Evolutionary conservation across 352 stramenopile genomes (phyloP).

Genomic region (Aphanomyces cochlioides): DNA sequence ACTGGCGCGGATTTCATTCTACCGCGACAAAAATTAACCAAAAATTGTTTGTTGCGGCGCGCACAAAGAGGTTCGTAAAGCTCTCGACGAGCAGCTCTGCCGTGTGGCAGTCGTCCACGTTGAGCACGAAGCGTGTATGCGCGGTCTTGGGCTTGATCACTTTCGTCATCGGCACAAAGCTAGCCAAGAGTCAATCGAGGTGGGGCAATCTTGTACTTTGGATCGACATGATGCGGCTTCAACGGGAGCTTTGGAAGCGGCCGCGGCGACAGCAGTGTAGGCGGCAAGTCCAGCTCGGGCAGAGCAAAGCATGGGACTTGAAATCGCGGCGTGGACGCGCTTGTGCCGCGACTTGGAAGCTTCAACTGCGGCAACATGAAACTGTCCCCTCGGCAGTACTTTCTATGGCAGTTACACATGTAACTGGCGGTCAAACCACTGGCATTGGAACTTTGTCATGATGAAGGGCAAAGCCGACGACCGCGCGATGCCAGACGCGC

Average conservation of each 20-base stretch:
- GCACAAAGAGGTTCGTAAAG: not conserved
- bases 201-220: not conserved
- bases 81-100: not conserved
- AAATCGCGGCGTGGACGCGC: too few relatives aligned
- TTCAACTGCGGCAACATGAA: not conserved
- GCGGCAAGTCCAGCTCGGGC: not conserved
- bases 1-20: constrained; percentile 1
- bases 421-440: too few relatives aligned
- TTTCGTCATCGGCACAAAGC: constrained; percentile 18
- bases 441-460: too few relatives aligned
- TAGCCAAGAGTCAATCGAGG: not conserved
- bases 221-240: not conserved
- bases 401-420: too few relatives aligned
- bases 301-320: not conserved
- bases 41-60: not conserved
- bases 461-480: not conserved
- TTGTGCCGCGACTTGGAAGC: too few relatives aligned
- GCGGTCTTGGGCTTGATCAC: not conserved
- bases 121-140: not conserved
- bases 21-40: not conserved
- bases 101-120: constrained; percentile 25
- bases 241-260: constrained; percentile 15
- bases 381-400: too few relatives aligned
- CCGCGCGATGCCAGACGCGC: constrained; percentile 31
- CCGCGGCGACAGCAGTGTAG: constrained; percentile 6